Percentiles rank a stretch among this genome's conserved stretches.
These are phyloP conservation scores for Dicorynia guianensis DNA, from an alignment of 306 rosid species.

Conservation along the genomic window DNA sequence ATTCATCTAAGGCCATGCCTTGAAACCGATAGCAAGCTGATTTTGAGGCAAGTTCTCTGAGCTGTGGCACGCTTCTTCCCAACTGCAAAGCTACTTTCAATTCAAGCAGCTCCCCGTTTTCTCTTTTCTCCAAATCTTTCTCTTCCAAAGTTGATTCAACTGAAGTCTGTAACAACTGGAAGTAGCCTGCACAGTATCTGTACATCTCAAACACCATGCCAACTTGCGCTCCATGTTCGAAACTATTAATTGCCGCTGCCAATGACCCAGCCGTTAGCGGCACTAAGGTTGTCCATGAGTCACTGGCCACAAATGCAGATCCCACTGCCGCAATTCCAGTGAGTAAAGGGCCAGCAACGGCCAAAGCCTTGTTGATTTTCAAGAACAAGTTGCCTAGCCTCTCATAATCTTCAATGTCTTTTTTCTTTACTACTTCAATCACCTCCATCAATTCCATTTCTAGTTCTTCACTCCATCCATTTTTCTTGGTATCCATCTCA, in stretches of 20 bases:
- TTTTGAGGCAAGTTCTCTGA: slow-evolving; percentile 59
- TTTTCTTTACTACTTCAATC: slow-evolving; percentile 52
- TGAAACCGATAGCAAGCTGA: slow-evolving; percentile 50
- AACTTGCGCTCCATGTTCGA: slow-evolving; percentile 74
- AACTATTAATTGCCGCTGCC: slow-evolving; percentile 56
- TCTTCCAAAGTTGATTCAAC: slow-evolving; percentile 59
- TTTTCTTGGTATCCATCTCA: slow-evolving; percentile 4
- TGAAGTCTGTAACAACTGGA: slow-evolving; percentile 50
- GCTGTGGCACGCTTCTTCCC: slow-evolving; percentile 71
- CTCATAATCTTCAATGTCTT: slow-evolving; percentile 70
- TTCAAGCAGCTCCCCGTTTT: slow-evolving; percentile 65
- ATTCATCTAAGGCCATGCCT: slow-evolving; percentile 61
- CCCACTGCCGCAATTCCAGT: slow-evolving; percentile 72
- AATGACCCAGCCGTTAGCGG: slow-evolving; percentile 67
- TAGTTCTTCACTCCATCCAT: slow-evolving; percentile 69
- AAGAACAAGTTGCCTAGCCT: slow-evolving; percentile 66
- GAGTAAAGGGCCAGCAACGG: slow-evolving; percentile 75
- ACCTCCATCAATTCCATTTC: slow-evolving; percentile 70
- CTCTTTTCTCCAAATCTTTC: slow-evolving; percentile 61
- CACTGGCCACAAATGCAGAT: slow-evolving; percentile 52
- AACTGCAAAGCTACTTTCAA: slow-evolving; percentile 68
- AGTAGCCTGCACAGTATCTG: slow-evolving; percentile 61
- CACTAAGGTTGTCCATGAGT: slow-evolving; percentile 38
- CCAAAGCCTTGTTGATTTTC: slow-evolving; percentile 67
- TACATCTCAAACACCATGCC: slow-evolving; percentile 86